Evolutionary conservation across 805 yeast species (phyloP).

Genomic region (Ogataea methylovora): DNA sequence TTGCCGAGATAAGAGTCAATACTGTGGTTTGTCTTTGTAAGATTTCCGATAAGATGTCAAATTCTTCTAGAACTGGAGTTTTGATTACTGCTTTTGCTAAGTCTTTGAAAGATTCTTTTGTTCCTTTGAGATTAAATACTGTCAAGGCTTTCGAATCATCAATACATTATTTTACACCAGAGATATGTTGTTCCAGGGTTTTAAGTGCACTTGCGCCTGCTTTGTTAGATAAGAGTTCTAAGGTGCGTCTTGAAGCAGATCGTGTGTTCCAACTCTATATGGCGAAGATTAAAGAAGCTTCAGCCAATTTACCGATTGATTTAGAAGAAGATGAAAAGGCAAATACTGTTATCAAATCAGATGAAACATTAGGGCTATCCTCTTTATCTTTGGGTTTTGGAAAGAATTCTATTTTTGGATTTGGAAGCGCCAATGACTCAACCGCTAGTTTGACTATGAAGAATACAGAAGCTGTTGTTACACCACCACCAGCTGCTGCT

Average conservation of each 20-base stretch:
- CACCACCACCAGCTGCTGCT: slow-evolving; percentile 1
- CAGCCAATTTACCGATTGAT: slow-evolving; percentile 27
- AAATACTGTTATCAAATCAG: slow-evolving; percentile 7
- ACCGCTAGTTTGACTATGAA: slow-evolving; percentile 12
- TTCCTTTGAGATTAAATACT: slow-evolving; percentile 70
- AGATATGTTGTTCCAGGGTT: slow-evolving; percentile 70
- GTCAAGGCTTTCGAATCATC: slow-evolving; percentile 63
- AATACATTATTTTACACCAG: slow-evolving; percentile 60
- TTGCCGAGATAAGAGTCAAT: slow-evolving; percentile 70
- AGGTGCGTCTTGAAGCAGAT: slow-evolving; percentile 69
- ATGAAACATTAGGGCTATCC: no score
- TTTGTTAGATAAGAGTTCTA: slow-evolving; percentile 62
- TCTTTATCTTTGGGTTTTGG: slow-evolving; percentile 2
- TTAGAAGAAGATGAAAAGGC: background rate
- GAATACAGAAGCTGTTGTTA: slow-evolving; percentile 4
- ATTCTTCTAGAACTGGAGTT: slow-evolving; percentile 57
- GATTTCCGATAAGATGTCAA: slow-evolving; percentile 52
- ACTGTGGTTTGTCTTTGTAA: slow-evolving; percentile 64
- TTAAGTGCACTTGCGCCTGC: slow-evolving; percentile 82
- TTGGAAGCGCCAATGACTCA: slow-evolving; percentile 11
- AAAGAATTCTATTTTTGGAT: slow-evolving; percentile 10
- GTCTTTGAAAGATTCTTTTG: slow-evolving; percentile 71
- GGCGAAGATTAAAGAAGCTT: slow-evolving; percentile 42
- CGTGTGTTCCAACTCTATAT: slow-evolving; percentile 57
- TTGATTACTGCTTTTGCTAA: slow-evolving; percentile 82